Percentiles rank a stretch among this genome's conserved stretches.
Conservation (phyloP, 179 eudicot species). For the Silene vulgaris region DNA sequence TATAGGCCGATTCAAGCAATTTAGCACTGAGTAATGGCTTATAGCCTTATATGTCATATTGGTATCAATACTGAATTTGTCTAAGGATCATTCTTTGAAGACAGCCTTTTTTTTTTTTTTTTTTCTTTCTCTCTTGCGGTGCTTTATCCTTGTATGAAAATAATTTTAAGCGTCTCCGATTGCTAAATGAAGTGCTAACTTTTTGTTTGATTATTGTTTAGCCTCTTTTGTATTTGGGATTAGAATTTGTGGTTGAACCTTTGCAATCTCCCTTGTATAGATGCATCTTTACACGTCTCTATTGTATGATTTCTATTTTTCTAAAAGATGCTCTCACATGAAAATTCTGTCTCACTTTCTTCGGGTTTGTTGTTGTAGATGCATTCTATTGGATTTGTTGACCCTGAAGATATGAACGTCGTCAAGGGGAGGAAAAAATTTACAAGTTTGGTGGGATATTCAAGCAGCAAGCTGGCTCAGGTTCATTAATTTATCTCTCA, state of each 20-base stretch:
- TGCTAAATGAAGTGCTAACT: not conserved
- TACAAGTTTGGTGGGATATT: conserved; percentile 70
- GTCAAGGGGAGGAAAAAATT: conserved; percentile 62
- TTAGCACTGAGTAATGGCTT: not conserved
- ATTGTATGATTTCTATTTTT: not conserved
- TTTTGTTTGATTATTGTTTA: no score
- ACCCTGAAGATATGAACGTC: conserved; percentile 85
- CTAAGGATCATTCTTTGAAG: not conserved
- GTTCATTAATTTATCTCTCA: conserved; percentile 26
- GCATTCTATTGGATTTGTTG: conserved; percentile 78
- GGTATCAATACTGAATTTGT: not conserved
- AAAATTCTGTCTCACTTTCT: not conserved
- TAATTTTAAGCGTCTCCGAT: not conserved
- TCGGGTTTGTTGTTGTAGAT: conserved; percentile 10
- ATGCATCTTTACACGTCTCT: not conserved
- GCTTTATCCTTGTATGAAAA: not conserved
- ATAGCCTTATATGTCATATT: not conserved
- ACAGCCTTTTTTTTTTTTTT: not conserved
- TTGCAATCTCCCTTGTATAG: not conserved
- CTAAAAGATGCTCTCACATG: not conserved
- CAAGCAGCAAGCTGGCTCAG: conserved; percentile 92
- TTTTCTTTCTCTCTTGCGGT: not conserved
- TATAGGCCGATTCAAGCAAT: not conserved
- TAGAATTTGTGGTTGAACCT: not conserved
- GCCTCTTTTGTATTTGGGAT: not conserved